Evolutionary conservation across 352 stramenopile species (phyloP).

Genomic region (Phytophthora tubulina): DNA sequence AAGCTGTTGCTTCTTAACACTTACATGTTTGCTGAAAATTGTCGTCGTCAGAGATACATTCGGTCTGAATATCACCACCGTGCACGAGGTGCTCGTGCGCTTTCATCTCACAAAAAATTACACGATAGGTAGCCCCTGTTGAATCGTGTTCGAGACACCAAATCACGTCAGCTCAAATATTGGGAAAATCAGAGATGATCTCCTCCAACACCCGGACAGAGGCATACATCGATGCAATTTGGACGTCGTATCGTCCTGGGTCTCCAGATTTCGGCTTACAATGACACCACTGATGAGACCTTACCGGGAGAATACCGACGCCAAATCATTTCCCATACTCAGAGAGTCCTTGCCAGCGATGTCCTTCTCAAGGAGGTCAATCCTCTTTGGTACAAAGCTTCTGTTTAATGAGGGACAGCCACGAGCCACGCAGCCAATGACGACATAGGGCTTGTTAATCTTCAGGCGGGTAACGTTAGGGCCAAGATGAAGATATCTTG

Average conservation of each 20-base stretch:
- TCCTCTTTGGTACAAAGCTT: neutral
- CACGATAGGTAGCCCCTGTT: neutral
- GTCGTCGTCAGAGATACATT: neutral
- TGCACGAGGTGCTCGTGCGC: neutral
- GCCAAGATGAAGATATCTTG: neutral
- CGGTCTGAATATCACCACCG: neutral
- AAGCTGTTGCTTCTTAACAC: neutral
- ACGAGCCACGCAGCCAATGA: neutral
- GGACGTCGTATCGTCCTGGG: neutral
- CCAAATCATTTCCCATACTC: neutral
- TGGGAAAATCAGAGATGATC: neutral
- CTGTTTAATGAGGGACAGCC: neutral
- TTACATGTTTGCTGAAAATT: neutral
- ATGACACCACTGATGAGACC: neutral
- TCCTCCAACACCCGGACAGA: neutral
- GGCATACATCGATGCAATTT: neutral
- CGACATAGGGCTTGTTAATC: neutral
- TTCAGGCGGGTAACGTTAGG: neutral
- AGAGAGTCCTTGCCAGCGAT: neutral
- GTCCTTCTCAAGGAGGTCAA: neutral
- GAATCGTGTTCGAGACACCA: neutral
- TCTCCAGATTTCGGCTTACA: neutral
- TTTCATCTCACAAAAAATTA: neutral
- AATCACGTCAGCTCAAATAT: neutral
- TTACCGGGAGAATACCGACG: neutral